A percentile compares a stretch with the other conserved stretches of the same genome.
phyloP scores from a whole-genome alignment of 352 stramenopile species.

The Elongisporangium prolatum region DNA sequence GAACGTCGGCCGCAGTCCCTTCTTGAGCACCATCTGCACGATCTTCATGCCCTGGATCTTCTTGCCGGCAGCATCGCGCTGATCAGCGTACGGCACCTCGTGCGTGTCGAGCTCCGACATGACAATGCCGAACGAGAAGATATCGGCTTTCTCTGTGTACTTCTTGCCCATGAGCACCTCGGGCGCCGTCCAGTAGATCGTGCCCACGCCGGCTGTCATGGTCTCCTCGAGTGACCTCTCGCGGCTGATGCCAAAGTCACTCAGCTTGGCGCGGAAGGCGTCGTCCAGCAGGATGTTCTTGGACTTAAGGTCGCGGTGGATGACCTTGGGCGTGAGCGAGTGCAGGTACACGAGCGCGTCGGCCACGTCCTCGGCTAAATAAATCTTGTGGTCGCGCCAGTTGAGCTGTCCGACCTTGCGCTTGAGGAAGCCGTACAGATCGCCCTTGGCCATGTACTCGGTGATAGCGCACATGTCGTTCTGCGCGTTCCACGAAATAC shows the following conservation, averaged over 20 bases:
- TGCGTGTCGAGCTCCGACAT: slow-evolving; percentile 79
- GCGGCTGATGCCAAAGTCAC: slow-evolving; percentile 75
- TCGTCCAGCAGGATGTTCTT: slow-evolving; percentile 77
- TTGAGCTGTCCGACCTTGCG: slow-evolving; percentile 58
- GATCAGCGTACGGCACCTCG: slow-evolving; percentile 76
- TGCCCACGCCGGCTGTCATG: slow-evolving; percentile 78
- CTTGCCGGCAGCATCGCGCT: slow-evolving; percentile 61
- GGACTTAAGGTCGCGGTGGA: slow-evolving; percentile 76
- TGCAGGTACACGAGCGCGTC: slow-evolving; percentile 74
- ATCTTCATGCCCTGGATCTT: slow-evolving; percentile 84
- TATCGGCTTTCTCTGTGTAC: slow-evolving; percentile 82
- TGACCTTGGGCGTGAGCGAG: slow-evolving; percentile 65
- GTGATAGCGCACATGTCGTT: slow-evolving; percentile 72
- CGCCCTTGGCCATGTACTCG: slow-evolving; percentile 79
- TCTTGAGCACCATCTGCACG: slow-evolving; percentile 75
- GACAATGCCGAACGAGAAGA: slow-evolving; percentile 83
- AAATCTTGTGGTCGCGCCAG: slow-evolving; percentile 73
- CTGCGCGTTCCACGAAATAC: slow-evolving; percentile 67
- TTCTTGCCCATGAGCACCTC: slow-evolving; percentile 82
- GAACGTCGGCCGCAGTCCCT: slow-evolving; percentile 66
- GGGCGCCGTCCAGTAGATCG: slow-evolving; percentile 80
- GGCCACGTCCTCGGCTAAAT: slow-evolving; percentile 65
- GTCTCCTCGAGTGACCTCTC: slow-evolving; percentile 76
- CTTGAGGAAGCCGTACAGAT: slow-evolving; percentile 73
- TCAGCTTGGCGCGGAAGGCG: slow-evolving; percentile 56